phyloP scores from a whole-genome alignment of 805 yeast species.

The Cyberlindnera mrakii region DNA sequence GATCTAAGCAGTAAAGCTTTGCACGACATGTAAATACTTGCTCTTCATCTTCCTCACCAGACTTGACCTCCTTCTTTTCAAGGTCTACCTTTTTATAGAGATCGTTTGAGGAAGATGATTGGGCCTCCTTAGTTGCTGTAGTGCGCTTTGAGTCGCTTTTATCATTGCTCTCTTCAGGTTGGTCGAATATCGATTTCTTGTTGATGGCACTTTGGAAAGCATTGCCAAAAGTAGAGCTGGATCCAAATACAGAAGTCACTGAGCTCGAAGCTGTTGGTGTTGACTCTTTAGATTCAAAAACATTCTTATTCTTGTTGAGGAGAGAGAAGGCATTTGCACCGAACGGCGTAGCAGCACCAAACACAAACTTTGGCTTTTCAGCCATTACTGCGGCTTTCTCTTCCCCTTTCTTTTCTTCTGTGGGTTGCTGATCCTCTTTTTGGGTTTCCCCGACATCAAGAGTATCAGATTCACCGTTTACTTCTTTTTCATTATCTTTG shows the following conservation, averaged over 20 bases:
- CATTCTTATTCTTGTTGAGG: constrained; percentile 25
- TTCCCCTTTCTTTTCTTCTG: background rate
- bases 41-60: constrained; percentile 89
- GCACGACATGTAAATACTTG: constrained; percentile 65
- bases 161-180: constrained; percentile 14
- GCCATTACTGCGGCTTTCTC: background rate
- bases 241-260: constrained; percentile 32
- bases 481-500: constrained; percentile 8
- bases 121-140: constrained; percentile 14
- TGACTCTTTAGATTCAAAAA: constrained; percentile 32
- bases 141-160: constrained; percentile 17
- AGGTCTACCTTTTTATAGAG: constrained; percentile 54
- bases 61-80: constrained; percentile 52
- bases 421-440: constrained; percentile 2
- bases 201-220: constrained; percentile 48
- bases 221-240: constrained; percentile 41
- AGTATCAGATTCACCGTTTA: background rate
- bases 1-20: constrained; percentile 69
- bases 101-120: constrained; percentile 22
- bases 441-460: background rate
- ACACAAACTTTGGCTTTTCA: constrained; percentile 41
- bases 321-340: constrained; percentile 36
- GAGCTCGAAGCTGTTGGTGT: constrained; percentile 8
- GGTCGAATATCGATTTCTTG: constrained; percentile 55
- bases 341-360: constrained; percentile 48